phyloP scores from a whole-genome alignment of 306 rosid genomes.

The Trichosanthes truncata region DNA sequence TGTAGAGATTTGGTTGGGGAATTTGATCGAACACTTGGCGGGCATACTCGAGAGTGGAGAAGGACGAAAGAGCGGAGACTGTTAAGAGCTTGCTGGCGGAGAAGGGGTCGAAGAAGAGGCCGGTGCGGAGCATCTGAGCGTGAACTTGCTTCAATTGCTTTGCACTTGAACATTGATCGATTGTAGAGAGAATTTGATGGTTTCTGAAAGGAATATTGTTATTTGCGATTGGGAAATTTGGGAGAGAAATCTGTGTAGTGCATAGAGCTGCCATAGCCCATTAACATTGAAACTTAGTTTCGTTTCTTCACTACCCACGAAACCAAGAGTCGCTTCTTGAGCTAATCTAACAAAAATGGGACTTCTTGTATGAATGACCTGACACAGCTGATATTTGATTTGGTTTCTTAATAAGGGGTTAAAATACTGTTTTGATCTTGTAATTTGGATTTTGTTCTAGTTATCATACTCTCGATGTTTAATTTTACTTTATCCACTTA shows the following conservation, averaged over 20 bases:
- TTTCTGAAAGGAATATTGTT: conserved; percentile 18
- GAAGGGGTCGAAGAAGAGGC: conserved; percentile 34
- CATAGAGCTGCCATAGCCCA: conserved; percentile 21
- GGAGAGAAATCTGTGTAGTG: conserved; percentile 15
- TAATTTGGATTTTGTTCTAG: too few relatives aligned
- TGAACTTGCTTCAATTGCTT: conserved; percentile 46
- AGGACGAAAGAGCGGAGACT: conserved; percentile 22
- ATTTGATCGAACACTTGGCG: conserved; percentile 47
- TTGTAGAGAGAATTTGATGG: conserved; percentile 8
- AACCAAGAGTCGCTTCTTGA: too few relatives aligned
- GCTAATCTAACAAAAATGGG: too few relatives aligned
- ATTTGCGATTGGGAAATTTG: conserved; percentile 13
- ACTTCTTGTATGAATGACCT: too few relatives aligned
- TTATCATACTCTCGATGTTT: too few relatives aligned
- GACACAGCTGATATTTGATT: too few relatives aligned
- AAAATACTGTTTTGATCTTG: too few relatives aligned
- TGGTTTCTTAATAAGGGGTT: too few relatives aligned
- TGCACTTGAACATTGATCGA: conserved; percentile 27
- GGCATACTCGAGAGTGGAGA: conserved; percentile 44
- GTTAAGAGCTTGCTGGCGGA: conserved; percentile 39
- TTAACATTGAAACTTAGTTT: background rate
- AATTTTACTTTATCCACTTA: too few relatives aligned
- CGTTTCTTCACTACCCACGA: too few relatives aligned
- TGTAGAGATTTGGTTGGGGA: conserved; percentile 44
- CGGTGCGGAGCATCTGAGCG: conserved; percentile 46